phyloP scores from a whole-genome alignment of 495 filamentous ascomycete genomes.

The Xanthoparmelia taractica region DNA sequence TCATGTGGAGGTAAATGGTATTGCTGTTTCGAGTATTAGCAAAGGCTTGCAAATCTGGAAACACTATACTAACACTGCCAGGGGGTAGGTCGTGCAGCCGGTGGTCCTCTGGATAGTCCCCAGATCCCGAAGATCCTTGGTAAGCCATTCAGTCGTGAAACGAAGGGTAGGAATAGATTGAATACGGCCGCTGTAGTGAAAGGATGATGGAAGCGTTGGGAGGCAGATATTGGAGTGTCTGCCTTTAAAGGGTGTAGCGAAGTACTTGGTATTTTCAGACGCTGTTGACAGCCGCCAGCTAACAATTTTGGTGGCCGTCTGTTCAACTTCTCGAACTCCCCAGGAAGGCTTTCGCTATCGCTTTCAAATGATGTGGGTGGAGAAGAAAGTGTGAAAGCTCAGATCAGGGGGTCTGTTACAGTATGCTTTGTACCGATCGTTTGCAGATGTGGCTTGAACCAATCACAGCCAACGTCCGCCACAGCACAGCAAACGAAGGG shows the following conservation, averaged over 20 bases:
- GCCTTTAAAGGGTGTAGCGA: background rate
- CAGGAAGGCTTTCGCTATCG: background rate
- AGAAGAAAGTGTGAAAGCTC: background rate
- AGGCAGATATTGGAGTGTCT: background rate
- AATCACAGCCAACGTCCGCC: background rate
- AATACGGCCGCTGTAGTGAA: background rate
- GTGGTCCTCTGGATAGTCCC: constrained; percentile 50
- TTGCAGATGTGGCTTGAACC: constrained; percentile 1
- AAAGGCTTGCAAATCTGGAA: constrained; percentile 10
- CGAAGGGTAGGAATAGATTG: constrained; percentile 12
- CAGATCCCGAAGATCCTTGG: constrained; percentile 33
- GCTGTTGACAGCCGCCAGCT: constrained; percentile 10
- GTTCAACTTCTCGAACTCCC: background rate
- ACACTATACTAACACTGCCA: constrained; percentile 46
- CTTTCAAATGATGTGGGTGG: background rate
- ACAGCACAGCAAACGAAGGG: background rate
- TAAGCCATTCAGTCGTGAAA: constrained; percentile 44
- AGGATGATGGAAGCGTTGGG: background rate
- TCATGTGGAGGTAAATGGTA: constrained; percentile 45
- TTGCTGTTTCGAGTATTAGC: constrained; percentile 29
- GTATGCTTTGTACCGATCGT: background rate
- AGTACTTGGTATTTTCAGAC: background rate
- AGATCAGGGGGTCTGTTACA: background rate
- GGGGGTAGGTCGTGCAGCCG: constrained; percentile 59
- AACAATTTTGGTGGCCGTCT: background rate